Evolutionary conservation across 208 protist genomes (phyloP).

Genomic region (Leishmania mexicana): DNA sequence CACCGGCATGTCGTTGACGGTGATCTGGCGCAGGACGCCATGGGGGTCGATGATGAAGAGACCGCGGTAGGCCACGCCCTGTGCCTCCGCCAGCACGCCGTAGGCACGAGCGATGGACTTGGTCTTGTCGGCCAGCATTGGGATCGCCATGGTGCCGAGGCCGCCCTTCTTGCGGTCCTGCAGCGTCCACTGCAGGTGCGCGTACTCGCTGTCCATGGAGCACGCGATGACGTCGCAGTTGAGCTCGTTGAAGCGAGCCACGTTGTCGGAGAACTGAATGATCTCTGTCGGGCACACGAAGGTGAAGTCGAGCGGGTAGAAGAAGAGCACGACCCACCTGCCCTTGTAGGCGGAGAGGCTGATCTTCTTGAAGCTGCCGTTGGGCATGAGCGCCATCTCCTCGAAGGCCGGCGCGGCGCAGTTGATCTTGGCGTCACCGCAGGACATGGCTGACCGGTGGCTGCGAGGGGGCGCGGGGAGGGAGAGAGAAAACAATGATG

Average conservation of each 20-base stretch:
- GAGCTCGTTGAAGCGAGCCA: constrained; percentile 88
- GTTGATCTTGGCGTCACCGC: constrained; percentile 33
- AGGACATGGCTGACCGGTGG: constrained; percentile 2
- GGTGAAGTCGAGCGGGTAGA: constrained; percentile 97
- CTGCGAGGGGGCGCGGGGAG: not conserved
- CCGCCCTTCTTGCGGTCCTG: constrained; percentile 96
- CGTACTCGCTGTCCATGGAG: constrained; percentile 95
- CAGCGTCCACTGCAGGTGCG: constrained; percentile 97
- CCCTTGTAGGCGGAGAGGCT: constrained; percentile 91
- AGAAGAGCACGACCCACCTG: constrained; percentile 96
- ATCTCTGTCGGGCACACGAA: constrained; percentile 98
- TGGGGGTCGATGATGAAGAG: constrained; percentile 97
- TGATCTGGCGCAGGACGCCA: constrained; percentile 92
- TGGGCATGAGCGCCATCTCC: constrained; percentile 90
- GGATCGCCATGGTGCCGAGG: constrained; percentile 95
- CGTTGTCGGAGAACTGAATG: constrained; percentile 94
- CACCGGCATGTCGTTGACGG: constrained; percentile 96
- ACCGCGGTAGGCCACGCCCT: constrained; percentile 90
- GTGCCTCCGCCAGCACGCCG: constrained; percentile 92
- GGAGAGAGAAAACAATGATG: not conserved
- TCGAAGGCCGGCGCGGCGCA: constrained; percentile 91
- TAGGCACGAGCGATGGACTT: constrained; percentile 93
- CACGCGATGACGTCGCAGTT: constrained; percentile 92
- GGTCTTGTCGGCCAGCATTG: constrained; percentile 96
- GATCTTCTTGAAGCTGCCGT: constrained; percentile 95